Evolutionary conservation across 768 basidiomycete genomes (phyloP).

Genomic region (Kwoniella dejecticola): DNA sequence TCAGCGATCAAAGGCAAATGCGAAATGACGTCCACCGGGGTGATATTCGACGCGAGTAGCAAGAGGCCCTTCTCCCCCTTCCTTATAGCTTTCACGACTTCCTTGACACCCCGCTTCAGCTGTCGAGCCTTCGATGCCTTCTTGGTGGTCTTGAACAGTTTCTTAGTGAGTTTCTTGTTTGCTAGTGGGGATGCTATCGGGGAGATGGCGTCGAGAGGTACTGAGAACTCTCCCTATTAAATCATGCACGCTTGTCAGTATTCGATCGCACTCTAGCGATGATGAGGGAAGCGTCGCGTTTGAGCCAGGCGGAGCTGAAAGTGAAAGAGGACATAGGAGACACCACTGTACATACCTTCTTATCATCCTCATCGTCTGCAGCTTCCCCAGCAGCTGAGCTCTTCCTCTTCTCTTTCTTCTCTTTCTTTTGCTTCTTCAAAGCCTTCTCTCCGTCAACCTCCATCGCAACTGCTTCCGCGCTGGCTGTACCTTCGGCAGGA

Average conservation of each 20-base stretch:
- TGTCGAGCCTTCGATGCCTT: constrained; percentile 93
- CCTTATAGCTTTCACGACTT: constrained; percentile 94
- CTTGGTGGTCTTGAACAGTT: constrained; percentile 91
- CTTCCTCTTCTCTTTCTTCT: constrained; percentile 56
- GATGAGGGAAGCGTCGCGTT: too few relatives aligned
- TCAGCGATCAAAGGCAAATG: constrained; percentile 93
- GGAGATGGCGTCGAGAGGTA: constrained; percentile 78
- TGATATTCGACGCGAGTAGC: constrained; percentile 93
- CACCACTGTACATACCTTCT: constrained; percentile 35
- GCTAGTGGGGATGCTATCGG: constrained; percentile 95
- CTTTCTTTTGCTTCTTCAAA: constrained; percentile 58
- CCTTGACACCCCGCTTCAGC: constrained; percentile 96
- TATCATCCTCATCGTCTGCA: constrained; percentile 58
- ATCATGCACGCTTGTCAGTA: not conserved
- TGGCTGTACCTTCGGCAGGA: constrained; percentile 43
- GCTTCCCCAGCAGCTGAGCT: constrained; percentile 34
- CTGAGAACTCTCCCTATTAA: constrained; percentile 56
- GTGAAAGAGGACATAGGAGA: too few relatives aligned
- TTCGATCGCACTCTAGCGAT: not conserved
- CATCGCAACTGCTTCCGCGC: constrained; percentile 51
- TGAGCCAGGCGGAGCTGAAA: too few relatives aligned
- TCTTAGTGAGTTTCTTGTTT: constrained; percentile 88
- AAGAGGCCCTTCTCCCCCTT: constrained; percentile 97
- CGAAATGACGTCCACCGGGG: constrained; percentile 96
- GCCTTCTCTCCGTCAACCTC: constrained; percentile 51